Evolutionary conservation across 225 moss, liverwort and hornwort species (phyloP).

Genomic region (Rhytidiadelphus loreus): DNA sequence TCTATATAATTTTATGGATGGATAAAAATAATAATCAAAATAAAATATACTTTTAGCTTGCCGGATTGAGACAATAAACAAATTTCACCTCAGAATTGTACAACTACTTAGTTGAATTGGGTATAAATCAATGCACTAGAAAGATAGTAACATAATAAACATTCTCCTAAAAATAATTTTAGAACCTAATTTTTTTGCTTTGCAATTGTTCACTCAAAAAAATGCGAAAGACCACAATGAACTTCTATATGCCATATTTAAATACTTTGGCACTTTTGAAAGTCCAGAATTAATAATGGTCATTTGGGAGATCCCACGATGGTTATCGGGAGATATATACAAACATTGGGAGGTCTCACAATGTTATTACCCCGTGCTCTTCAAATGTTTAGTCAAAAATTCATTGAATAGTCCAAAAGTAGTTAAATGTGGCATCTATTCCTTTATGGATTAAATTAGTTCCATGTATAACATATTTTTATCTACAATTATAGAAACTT

Average conservation of each 20-base stretch:
- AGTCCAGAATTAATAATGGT: no score
- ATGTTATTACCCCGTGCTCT: no score
- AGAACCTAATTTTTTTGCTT: not conserved
- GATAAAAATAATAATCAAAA: not conserved
- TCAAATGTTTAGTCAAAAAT: no score
- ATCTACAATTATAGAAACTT: not conserved
- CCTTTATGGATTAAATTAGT: not conserved
- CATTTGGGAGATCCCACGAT: no score
- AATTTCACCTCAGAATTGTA: not conserved
- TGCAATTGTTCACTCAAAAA: fast-evolving
- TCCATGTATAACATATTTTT: not conserved
- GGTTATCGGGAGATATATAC: no score
- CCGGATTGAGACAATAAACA: not conserved
- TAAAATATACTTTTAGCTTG: not conserved
- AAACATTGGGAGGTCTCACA: no score
- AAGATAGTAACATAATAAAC: not conserved
- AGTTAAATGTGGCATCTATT: no score
- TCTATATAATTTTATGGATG: not conserved
- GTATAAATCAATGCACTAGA: fast-evolving
- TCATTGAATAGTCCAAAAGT: no score
- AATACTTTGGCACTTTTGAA: no score
- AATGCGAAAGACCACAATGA: not conserved
- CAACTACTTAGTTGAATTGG: not conserved
- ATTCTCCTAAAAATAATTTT: not conserved
- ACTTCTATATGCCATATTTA: no score